Percentiles rank a stretch among this genome's conserved stretches.
phyloP scores from a whole-genome alignment of 345 rosid species.

The Rhodomyrtus tomentosa region DNA sequence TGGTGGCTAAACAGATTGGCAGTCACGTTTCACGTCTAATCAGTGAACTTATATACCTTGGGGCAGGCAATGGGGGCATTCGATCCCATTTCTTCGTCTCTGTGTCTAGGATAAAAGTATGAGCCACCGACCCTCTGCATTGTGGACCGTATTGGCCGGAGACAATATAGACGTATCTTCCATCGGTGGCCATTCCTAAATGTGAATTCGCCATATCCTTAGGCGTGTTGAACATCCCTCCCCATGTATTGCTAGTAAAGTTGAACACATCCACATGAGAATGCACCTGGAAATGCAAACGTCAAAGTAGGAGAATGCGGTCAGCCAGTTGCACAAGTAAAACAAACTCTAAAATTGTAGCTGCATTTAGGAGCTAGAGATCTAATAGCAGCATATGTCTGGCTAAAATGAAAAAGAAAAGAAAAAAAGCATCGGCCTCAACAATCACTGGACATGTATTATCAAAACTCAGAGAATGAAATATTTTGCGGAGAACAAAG shows the following conservation, averaged over 20 bases:
- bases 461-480: background rate
- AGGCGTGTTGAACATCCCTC: conserved; percentile 45
- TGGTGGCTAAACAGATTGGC: background rate
- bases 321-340: background rate
- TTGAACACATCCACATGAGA: conserved; percentile 77
- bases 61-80: conserved; percentile 58
- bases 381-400: background rate
- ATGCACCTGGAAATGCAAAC: conserved; percentile 41
- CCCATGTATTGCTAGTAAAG: conserved; percentile 54
- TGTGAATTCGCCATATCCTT: conserved; percentile 84
- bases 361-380: background rate
- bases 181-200: conserved; percentile 64
- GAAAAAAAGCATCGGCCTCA: background rate
- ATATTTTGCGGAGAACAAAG: background rate
- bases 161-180: conserved; percentile 54
- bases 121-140: conserved; percentile 54
- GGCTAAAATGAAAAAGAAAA: background rate
- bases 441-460: background rate
- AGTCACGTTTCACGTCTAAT: background rate
- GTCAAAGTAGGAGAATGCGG: background rate
- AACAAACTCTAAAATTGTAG: background rate
- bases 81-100: conserved; percentile 41
- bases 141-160: conserved; percentile 82
- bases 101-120: conserved; percentile 48
- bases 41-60: conserved; percentile 30